Evolutionary conservation across 129 eudicot genomes (phyloP), one percentile per base, ranked within the genome.

Genomic region (Sambucus nigra): DNA sequence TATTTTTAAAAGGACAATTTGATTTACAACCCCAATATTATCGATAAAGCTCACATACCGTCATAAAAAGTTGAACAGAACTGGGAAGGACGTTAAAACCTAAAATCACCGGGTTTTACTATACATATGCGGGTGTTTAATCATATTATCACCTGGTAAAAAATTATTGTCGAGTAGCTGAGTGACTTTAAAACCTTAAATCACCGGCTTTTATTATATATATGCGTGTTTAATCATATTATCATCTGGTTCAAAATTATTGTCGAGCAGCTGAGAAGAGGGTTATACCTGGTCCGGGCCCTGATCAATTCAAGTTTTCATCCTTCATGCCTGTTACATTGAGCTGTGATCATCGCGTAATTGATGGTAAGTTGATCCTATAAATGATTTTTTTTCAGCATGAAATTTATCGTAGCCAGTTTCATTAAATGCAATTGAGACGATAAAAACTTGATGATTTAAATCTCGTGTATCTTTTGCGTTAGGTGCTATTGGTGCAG

Each of bases 311-410:
- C 55, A 66, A 63, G 57, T 79, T 82, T 57, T 91, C 95, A 7
- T 81, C 94, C 15, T 76, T 73, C 71, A 91, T 91, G 95, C 63
- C 96, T 21, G 87, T 74, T 44, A 86, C 99, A 42, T 76, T 91
- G 61, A 91, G 99, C 72, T 91, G 99, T 60, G 99, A 91, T 66
- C 99, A 91, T 61, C 95, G 99, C 69, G 99, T 91, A 23, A 74
- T 91, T 60, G 99, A 91, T 77, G 99, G 99, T 91, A 79, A 26
- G 86, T 61, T 51, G 8, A 7, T 39, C 12, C 5, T 15, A 14
- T 9, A 4, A 35, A 44, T 23, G 42, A 5, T 28, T 48, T 32
- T 26, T n/a, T 16, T 0, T 20, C 11, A 28, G 8, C 20, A 16
- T 42, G 19, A 15, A 42, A 4, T 42, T 11, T 2, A 13, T 20